Conservation (phyloP, 768 basidiomycete genomes). For the Paxillus rubicundulus region DNA sequence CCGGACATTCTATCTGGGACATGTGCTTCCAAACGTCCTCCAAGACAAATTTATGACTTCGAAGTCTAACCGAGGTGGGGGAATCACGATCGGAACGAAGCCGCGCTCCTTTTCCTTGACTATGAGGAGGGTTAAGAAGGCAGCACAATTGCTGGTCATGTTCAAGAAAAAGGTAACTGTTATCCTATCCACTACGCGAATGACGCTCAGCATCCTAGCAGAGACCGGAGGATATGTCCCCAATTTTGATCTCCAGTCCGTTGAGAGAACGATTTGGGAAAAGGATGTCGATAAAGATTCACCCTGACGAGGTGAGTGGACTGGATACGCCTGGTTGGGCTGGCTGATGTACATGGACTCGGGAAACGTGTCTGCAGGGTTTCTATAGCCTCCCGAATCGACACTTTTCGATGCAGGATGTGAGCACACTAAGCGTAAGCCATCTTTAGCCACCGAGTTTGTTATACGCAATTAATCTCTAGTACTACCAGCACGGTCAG, state of each 20-base stretch:
- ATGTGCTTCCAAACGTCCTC: conserved; percentile 5
- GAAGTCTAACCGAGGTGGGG: neutral
- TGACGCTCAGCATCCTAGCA: neutral
- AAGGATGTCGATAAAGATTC: conserved; percentile 23
- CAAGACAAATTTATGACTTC: conserved; percentile 2
- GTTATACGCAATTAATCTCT: neutral
- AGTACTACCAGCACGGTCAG: neutral
- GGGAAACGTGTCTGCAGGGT: conserved; percentile 5
- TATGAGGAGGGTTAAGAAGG: conserved; percentile 24
- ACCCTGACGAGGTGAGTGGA: conserved; percentile 27
- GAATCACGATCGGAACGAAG: conserved; percentile 9
- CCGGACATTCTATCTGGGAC: conserved; percentile 20
- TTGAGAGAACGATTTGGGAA: conserved; percentile 30
- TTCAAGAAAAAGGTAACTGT: conserved; percentile 27
- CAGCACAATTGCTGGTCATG: conserved; percentile 12
- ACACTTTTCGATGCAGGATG: conserved; percentile 29
- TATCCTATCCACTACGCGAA: neutral
- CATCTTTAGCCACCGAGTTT: neutral
- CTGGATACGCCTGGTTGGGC: too few relatives aligned
- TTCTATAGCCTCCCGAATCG: conserved; percentile 31
- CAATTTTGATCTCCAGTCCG: conserved; percentile 24
- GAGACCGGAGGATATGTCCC: conserved; percentile 24
- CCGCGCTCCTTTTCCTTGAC: conserved; percentile 14
- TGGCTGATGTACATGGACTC: neutral
- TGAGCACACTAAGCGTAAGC: conserved; percentile 14